These are phyloP conservation scores for Penicillium brevicompactum DNA, from an alignment of 2,329 filamentous ascomycete species.

Conservation along the genomic window DNA sequence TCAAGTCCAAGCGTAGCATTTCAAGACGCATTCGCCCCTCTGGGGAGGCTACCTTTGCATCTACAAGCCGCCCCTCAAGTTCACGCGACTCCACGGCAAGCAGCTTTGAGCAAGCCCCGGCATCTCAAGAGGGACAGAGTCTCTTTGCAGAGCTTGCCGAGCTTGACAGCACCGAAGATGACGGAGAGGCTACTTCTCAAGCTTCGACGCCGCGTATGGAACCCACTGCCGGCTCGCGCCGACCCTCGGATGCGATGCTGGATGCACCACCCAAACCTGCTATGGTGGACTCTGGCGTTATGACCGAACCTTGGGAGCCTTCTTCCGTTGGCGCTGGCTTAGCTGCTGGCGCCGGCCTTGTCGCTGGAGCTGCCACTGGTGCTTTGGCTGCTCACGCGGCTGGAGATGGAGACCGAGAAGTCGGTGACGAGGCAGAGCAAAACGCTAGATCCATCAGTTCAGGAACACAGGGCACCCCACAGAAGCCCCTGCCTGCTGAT, in stretches of 20 bases:
- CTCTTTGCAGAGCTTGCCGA: constrained; percentile 89
- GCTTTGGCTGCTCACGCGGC: constrained; percentile 23
- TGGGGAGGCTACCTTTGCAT: constrained; percentile 47
- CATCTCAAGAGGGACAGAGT: constrained; percentile 67
- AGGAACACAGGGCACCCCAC: constrained; percentile 47
- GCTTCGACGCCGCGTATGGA: constrained; percentile 44
- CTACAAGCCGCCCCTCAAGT: constrained; percentile 39
- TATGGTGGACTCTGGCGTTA: constrained; percentile 64
- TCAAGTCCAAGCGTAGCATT: constrained; percentile 68
- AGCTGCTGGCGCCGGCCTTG: constrained; percentile 16
- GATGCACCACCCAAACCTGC: constrained; percentile 27
- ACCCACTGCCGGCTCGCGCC: constrained; percentile 31
- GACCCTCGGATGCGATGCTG: constrained; percentile 34
- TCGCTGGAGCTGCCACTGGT: constrained; percentile 23
- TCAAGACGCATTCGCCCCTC: constrained; percentile 59
- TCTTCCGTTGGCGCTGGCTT: constrained; percentile 2
- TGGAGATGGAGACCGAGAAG: constrained; percentile 18
- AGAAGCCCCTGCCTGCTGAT: constrained; percentile 26
- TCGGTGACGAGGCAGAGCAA: constrained; percentile 18
- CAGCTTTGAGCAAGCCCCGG: constrained; percentile 51
- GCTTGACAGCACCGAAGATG: constrained; percentile 70
- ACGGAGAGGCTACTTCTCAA: constrained; percentile 55
- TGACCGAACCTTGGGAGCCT: constrained; percentile 63
- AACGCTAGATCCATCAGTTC: constrained; percentile 38
- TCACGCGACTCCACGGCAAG: constrained; percentile 56